A percentile compares a stretch with the other conserved stretches of the same genome.
phyloP scores from a whole-genome alignment of 1,139 yeast species.

The Zhuliangozyma parablackwelliae region DNA sequence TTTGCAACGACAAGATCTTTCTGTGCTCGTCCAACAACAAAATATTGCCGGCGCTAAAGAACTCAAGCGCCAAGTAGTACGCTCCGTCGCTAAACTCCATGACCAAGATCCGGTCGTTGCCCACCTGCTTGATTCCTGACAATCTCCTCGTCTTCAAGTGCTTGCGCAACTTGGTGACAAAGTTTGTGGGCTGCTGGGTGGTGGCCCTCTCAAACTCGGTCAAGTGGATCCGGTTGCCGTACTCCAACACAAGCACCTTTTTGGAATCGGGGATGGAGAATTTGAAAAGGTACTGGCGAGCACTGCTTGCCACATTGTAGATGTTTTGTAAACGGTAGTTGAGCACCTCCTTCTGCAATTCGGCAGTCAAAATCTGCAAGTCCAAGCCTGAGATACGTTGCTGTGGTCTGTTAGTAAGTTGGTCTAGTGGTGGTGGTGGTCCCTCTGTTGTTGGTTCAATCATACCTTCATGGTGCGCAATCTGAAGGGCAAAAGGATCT shows the following conservation, averaged over 20 bases:
- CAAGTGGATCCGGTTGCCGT: conserved; percentile 77
- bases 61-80: conserved; percentile 77
- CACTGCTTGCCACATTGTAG: conserved; percentile 71
- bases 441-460: background rate
- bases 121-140: conserved; percentile 67
- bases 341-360: conserved; percentile 51
- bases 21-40: conserved; percentile 65
- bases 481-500: too few species aligned
- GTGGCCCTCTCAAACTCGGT: conserved; percentile 80
- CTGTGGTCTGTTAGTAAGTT: conserved; percentile 25
- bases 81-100: conserved; percentile 78
- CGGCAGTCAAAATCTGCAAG: conserved; percentile 65
- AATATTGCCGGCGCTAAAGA: conserved; percentile 92
- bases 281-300: conserved; percentile 72
- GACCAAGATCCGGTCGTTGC: conserved; percentile 75
- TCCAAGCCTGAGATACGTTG: conserved; percentile 87
- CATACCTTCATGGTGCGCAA: background rate
- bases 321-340: conserved; percentile 79
- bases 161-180: conserved; percentile 80
- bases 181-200: conserved; percentile 77
- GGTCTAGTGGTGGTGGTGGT: background rate
- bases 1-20: conserved; percentile 68
- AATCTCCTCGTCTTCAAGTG: conserved; percentile 79
- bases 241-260: conserved; percentile 69
- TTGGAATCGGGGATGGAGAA: conserved; percentile 84